Conservation (phyloP, 1,139 yeast species). For the Saccharomycopsis hybrid region DNA sequence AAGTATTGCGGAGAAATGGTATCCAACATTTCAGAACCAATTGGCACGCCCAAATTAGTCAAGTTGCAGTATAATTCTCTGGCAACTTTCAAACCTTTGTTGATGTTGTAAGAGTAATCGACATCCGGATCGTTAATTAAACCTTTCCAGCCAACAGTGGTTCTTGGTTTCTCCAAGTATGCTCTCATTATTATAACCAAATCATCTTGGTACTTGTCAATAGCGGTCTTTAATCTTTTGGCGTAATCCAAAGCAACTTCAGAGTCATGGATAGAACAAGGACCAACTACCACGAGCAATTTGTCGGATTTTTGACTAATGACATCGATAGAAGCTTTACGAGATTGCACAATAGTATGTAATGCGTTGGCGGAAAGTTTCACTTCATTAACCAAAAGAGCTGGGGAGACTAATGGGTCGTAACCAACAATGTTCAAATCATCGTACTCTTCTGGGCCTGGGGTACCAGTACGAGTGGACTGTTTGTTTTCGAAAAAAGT, state of each 20-base stretch:
- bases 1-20: constrained; percentile 95
- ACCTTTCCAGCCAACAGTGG: constrained; percentile 99
- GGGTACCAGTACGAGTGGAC: no score
- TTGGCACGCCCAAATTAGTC: constrained; percentile 74
- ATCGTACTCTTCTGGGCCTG: constrained; percentile 62
- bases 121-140: constrained; percentile 94
- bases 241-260: constrained; percentile 88
- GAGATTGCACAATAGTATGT: constrained; percentile 67
- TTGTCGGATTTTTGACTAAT: constrained; percentile 73
- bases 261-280: constrained; percentile 94
- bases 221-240: constrained; percentile 52
- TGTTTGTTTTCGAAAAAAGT: no score
- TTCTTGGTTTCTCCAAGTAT: constrained; percentile 95
- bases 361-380: constrained; percentile 57
- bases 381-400: constrained; percentile 70
- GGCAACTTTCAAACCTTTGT: constrained; percentile 89
- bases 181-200: constrained; percentile 91
- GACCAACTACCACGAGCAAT: constrained; percentile 80
- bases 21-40: constrained; percentile 97
- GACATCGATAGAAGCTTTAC: constrained; percentile 68
- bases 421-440: constrained; percentile 85
- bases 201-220: constrained; percentile 67
- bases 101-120: constrained; percentile 87
- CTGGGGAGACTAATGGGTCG: constrained; percentile 89
- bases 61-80: constrained; percentile 81